Evolutionary conservation across 2,329 filamentous ascomycete species (phyloP).

Genomic region (Rugonectria rugulosa): DNA sequence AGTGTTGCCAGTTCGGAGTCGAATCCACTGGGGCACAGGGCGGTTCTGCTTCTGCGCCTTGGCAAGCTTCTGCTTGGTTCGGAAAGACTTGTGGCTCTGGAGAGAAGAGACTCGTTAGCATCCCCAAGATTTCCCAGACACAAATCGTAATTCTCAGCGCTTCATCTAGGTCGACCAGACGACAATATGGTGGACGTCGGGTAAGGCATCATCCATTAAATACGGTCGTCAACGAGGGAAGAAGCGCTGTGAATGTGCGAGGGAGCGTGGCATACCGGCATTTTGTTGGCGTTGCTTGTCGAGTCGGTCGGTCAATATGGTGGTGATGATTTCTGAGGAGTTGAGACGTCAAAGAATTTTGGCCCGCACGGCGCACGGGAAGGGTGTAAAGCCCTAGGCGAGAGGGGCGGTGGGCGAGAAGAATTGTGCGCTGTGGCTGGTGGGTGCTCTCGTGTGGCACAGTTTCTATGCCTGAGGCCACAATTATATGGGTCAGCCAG

Average conservation of each 20-base stretch:
- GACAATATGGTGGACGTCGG: not conserved
- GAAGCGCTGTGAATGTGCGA: constrained; percentile 11
- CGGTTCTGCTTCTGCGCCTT: constrained; percentile 99
- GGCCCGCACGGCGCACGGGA: constrained; percentile 39
- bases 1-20: constrained; percentile 97
- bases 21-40: constrained; percentile 99
- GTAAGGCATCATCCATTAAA: constrained; percentile 9
- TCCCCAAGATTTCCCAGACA: constrained; percentile 7
- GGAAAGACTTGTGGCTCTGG: constrained; percentile 99
- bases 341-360: constrained; percentile 45
- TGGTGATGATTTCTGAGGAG: constrained; percentile 44
- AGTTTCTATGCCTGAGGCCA: no score
- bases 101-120: constrained; percentile 36
- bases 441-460: not conserved
- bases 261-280: constrained; percentile 47
- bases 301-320: constrained; percentile 41
- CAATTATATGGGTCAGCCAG: no score
- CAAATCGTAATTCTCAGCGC: constrained; percentile 4
- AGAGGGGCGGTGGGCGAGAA: constrained; percentile 27
- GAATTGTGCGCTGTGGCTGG: constrained; percentile 28
- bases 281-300: constrained; percentile 51
- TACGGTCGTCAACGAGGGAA: constrained; percentile 20
- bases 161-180: constrained; percentile 4
- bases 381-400: constrained; percentile 50
- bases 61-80: constrained; percentile 99